Evolutionary conservation across 805 yeast species (phyloP).

Genomic region (Sporopachydermia lactativora): DNA sequence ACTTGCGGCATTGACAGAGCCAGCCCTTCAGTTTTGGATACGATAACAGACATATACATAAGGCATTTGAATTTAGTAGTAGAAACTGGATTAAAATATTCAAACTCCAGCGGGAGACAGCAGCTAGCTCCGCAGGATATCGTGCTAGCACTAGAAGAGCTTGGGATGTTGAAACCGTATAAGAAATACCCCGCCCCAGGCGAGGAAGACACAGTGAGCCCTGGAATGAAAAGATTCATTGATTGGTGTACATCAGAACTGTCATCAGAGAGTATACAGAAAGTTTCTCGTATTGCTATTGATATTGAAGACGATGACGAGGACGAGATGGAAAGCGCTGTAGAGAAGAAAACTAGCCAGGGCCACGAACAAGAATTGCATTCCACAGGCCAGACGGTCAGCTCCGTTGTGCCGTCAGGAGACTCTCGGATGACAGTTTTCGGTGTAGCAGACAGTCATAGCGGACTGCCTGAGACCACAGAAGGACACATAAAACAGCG

Average conservation of each 20-base stretch:
- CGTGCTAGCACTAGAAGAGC: slow-evolving; percentile 50
- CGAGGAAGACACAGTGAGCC: slow-evolving; percentile 31
- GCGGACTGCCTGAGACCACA: not conserved
- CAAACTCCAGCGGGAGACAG: slow-evolving; percentile 32
- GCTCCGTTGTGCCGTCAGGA: not conserved
- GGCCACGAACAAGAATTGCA: too few relatives aligned
- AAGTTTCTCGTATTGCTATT: not conserved
- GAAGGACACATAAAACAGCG: not conserved
- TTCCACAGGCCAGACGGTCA: not conserved
- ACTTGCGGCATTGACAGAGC: slow-evolving; percentile 78
- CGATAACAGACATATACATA: slow-evolving; percentile 63
- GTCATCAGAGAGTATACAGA: slow-evolving; percentile 27
- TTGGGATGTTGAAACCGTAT: slow-evolving; percentile 48
- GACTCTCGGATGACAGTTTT: not conserved
- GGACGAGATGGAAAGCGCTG: slow-evolving; percentile 3
- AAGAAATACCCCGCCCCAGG: slow-evolving; percentile 35
- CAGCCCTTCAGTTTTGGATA: slow-evolving; percentile 55
- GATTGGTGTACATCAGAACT: slow-evolving; percentile 40
- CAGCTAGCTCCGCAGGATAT: slow-evolving; percentile 50
- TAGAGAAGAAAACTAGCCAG: slow-evolving; percentile 3
- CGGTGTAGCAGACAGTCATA: too few relatives aligned
- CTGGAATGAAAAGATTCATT: slow-evolving; percentile 36
- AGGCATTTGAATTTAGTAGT: slow-evolving; percentile 45
- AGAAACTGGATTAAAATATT: slow-evolving; percentile 32
- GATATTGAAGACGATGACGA: slow-evolving; percentile 1